Percentiles rank a stretch among this genome's conserved stretches.
Conservation (phyloP, 805 yeast species). For the Wickerhamomyces chambardii region DNA sequence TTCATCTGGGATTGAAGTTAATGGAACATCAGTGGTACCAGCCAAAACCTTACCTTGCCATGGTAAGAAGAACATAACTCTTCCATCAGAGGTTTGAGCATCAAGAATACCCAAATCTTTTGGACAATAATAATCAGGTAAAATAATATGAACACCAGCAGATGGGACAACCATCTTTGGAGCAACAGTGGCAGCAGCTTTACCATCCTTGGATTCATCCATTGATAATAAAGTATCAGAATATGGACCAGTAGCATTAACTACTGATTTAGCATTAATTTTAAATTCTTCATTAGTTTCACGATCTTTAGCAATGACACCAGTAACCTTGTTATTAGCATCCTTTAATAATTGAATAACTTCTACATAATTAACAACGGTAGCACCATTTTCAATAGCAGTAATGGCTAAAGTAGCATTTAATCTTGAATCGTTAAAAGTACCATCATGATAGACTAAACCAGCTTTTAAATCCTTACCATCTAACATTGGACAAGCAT, state of each 20-base stretch:
- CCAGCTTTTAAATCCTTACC: slow-evolving; percentile 76
- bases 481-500: slow-evolving; percentile 82
- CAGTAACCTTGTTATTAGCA: slow-evolving; percentile 47
- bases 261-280: slow-evolving; percentile 64
- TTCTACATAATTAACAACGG: slow-evolving; percentile 79
- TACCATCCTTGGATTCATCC: slow-evolving; percentile 66
- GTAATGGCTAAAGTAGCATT: slow-evolving; percentile 79
- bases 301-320: slow-evolving; percentile 68
- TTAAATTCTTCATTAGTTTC: slow-evolving; percentile 56
- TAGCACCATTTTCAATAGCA: slow-evolving; percentile 83
- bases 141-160: slow-evolving; percentile 85
- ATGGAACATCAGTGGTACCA: slow-evolving; percentile 92
- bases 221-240: slow-evolving; percentile 78
- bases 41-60: slow-evolving; percentile 97
- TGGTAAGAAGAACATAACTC: slow-evolving; percentile 95
- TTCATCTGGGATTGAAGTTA: slow-evolving; percentile 56
- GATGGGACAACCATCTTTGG: slow-evolving; percentile 91
- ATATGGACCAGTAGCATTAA: slow-evolving; percentile 94
- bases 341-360: slow-evolving; percentile 71
- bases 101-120: slow-evolving; percentile 81
- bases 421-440: slow-evolving; percentile 89
- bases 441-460: slow-evolving; percentile 90
- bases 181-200: slow-evolving; percentile 42
- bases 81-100: slow-evolving; percentile 88
- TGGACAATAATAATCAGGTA: slow-evolving; percentile 91